phyloP scores from a whole-genome alignment of 345 rosid genomes.

The Punica granatum region DNA sequence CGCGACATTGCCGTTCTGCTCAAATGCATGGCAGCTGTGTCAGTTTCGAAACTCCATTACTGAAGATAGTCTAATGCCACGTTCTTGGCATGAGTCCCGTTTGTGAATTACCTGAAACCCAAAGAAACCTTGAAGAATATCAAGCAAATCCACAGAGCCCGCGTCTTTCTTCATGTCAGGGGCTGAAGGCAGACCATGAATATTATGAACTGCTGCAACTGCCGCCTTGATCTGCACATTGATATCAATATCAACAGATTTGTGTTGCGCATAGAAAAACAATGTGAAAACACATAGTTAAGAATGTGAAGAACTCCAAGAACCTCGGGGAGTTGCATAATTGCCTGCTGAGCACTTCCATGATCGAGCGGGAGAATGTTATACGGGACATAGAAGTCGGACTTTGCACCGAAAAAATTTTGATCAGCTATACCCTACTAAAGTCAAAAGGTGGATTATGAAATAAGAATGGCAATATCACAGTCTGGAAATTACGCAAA shows the following conservation, averaged over 20 bases:
- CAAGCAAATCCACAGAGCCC: conserved; percentile 58
- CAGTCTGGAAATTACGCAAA: not conserved
- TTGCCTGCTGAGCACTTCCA: conserved; percentile 78
- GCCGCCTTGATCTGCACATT: conserved; percentile 78
- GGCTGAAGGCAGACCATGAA: conserved; percentile 50
- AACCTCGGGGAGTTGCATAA: conserved; percentile 86
- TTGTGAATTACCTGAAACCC: conserved; percentile 69
- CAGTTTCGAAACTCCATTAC: not conserved
- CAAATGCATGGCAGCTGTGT: conserved; percentile 9
- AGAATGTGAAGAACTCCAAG: not conserved
- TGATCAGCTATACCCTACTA: conserved; percentile 59
- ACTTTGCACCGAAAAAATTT: conserved; percentile 37
- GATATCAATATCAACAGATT: conserved; percentile 7
- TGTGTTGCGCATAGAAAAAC: not conserved
- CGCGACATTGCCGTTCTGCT: conserved; percentile 76
- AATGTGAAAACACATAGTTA: not conserved
- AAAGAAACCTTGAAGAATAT: conserved; percentile 68
- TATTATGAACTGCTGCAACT: conserved; percentile 53
- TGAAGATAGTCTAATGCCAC: conserved; percentile 61
- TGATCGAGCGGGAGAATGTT: conserved; percentile 88
- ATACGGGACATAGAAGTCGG: conserved; percentile 63
- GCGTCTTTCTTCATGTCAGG: conserved; percentile 41
- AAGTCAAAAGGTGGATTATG: conserved; percentile 8
- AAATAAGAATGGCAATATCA: not conserved
- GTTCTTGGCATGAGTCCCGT: conserved; percentile 21